Conservation (phyloP, 2,329 filamentous ascomycete species). For the Paecilomyces formosus region DNA sequence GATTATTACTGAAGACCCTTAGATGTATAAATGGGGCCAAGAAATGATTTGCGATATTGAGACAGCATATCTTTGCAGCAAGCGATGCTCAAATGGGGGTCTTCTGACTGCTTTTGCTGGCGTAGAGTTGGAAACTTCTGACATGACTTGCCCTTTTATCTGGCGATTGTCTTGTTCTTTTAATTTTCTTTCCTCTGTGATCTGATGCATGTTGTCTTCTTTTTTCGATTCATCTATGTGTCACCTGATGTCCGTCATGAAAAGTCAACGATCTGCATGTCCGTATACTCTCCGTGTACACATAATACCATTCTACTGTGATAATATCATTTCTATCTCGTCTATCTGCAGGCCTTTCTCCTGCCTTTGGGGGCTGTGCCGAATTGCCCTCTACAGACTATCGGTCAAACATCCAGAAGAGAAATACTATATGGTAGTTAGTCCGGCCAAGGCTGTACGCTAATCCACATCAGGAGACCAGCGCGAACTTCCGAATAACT, state of each 20-base stretch:
- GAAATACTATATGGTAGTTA: too few relatives aligned
- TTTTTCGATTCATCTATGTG: neutral
- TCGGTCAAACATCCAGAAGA: too few relatives aligned
- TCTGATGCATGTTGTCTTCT: neutral
- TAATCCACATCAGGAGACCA: neutral
- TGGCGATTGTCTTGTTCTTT: neutral
- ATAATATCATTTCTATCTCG: neutral
- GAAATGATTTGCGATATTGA: neutral
- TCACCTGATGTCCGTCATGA: neutral
- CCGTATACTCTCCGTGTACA: neutral
- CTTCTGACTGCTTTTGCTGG: neutral
- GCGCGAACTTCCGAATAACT: neutral
- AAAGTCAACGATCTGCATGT: neutral
- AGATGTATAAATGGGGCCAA: neutral
- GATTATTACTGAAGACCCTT: constrained; percentile 3
- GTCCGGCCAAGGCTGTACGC: neutral
- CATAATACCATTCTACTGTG: neutral
- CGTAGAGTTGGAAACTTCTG: neutral
- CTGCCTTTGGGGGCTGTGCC: too few relatives aligned
- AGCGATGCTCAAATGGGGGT: neutral
- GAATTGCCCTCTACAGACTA: too few relatives aligned
- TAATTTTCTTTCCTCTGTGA: neutral
- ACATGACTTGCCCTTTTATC: neutral
- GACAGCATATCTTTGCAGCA: neutral
- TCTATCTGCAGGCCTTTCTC: too few relatives aligned